Base-by-base conservation (phyloP, 2,329 filamentous ascomycete genomes). In the Xylaria polymorpha region DNA sequence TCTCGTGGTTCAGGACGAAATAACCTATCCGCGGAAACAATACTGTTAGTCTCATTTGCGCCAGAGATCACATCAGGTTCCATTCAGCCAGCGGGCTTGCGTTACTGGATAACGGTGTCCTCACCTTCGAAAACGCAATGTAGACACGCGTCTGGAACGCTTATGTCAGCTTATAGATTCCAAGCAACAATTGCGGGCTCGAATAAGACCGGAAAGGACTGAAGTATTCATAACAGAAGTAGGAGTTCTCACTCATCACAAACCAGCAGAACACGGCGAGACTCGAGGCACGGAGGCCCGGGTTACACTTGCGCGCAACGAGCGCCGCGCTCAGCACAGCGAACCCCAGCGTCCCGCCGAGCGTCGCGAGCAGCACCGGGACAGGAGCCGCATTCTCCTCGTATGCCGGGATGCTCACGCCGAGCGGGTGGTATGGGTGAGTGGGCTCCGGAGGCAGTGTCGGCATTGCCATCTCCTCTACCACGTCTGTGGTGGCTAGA, bases 121-220 rank as follows among this genome's bases (percentile, higher is more conserved):
- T 37, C 72, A 88, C 91, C 92, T 83, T 97, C 94, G 79, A 97
- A 97, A 76, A 92, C 90, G 64, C 91, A 85, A 81, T 97, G 94
- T 44, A 97, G 84, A 73, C 86, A 88, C 1, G 88, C 90, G 74
- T 87, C 88, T 91, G 61, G 2, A 59, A 22, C 14, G 14, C 14
- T 7, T 20, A 35, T 14, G 32, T 68, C 4, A 61, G 44, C 32
- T 51, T 43, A 56, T 51, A n/a, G 6, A 32, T 48, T 48, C 35
- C 48, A 29, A 46, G 37, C 6, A 25, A 4, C 25, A n/a, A 20
- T 7, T 14, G 22, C 35, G 8, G 5, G 12, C n/a, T 46, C 20
- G 9, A 18, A 8, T 46, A 4, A 41, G 22, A 15, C 18, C 1
- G n/a, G 12, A 51, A 32, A 22, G 8, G 14, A 15, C 7, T 9